These are phyloP conservation scores for Pilatotrama ljubarskyi DNA, from an alignment of 768 basidiomycete species.

Conservation along the genomic window DNA sequence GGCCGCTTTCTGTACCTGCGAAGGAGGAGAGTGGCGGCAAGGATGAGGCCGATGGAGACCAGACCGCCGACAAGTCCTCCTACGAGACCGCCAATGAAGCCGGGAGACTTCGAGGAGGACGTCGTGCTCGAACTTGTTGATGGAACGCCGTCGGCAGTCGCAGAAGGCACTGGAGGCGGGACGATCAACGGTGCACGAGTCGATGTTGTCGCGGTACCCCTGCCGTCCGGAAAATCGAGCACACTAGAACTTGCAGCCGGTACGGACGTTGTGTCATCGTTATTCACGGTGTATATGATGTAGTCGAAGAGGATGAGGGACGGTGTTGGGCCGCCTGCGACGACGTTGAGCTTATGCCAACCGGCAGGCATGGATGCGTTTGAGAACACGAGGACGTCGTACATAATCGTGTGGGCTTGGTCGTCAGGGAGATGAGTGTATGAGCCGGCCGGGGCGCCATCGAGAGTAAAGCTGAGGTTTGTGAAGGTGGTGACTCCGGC, in stretches of 20 bases:
- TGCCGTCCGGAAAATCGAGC: too few relatives aligned
- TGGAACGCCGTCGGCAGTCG: too few relatives aligned
- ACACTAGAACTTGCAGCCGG: too few relatives aligned
- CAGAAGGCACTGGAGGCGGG: background rate
- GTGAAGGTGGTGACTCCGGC: background rate
- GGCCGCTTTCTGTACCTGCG: background rate
- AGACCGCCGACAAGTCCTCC: constrained; percentile 2
- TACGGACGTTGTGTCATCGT: background rate
- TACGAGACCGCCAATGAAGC: constrained; percentile 3
- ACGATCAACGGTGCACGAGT: background rate
- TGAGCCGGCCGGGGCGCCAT: background rate
- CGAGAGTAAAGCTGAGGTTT: constrained; percentile 13
- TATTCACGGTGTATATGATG: constrained; percentile 9
- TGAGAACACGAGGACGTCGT: constrained; percentile 12
- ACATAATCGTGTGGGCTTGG: background rate
- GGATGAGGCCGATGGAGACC: background rate
- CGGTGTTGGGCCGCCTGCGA: background rate
- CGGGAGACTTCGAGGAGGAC: background rate
- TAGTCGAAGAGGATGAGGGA: constrained; percentile 18
- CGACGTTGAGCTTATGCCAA: constrained; percentile 11
- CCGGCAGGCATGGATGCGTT: background rate
- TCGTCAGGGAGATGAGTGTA: background rate
- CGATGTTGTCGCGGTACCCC: too few relatives aligned
- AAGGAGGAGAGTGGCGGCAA: background rate
- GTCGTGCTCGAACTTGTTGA: too few relatives aligned